Base-by-base conservation (phyloP, 73 alveolate genomes). In the Symbiodinium natans region DNA sequence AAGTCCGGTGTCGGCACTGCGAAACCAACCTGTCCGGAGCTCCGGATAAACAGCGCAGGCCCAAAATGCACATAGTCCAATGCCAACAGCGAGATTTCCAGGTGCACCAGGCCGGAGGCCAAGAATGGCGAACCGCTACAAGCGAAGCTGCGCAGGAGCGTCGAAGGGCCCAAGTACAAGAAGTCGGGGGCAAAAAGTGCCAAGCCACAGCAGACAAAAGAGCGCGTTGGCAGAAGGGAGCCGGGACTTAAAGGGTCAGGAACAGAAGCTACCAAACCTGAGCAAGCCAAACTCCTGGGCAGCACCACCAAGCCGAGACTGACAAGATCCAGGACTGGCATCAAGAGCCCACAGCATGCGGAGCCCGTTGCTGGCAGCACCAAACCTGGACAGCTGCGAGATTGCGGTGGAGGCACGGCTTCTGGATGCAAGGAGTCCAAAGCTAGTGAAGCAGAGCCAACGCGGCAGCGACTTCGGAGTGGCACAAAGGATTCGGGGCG, bases 341-440 rank as follows among this genome's bases (percentile, higher is more conserved):
- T 1, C 21, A 19, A 10, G 19, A 39, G 29, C 34, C 83, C 98
- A 19, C 6, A 23, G 56, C 98, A 80, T 1, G 63, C 19, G 13
- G 31, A 9, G 36, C 92, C 33, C 36, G 41, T 43, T 25, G 43
- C 46, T 6, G 38, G 48, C 82, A 25, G 27, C 21, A 29, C 41
- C 29, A 36, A 33, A 40, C 92, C 98, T 3, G 73, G 21, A 2
- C 83, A 83, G 40, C 19, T 9, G 39, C 31, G 7, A 17, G 92
- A 74, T 74, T 34, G 98, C 56, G n/a, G 31, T 6, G 59, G 34
- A 21, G 31, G 9, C 40, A 52, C 39, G 4, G 52, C 31, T 7
- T 52, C 97, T 56, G 80, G 19, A 27, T 92, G 92, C 33, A 80
- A 43, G 54, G 46, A 77, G 59, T 92, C 98, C 82, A 92, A 33